Evolutionary conservation across 345 rosid species (phyloP).

Genomic region (Lumnitzera littorea): DNA sequence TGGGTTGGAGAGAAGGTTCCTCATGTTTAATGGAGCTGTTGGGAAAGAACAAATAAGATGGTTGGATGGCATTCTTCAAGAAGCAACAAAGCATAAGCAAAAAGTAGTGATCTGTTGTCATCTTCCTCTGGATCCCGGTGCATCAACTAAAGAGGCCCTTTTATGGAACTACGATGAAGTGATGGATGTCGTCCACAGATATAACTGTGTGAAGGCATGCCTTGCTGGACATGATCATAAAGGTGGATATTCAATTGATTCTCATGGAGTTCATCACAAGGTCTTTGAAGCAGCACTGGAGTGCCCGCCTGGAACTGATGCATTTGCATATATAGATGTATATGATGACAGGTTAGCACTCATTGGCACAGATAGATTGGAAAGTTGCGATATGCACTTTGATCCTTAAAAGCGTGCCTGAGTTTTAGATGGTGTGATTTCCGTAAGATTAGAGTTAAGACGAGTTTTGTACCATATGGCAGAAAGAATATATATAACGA

Average conservation of each 20-base stretch:
- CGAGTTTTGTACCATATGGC: too few species aligned
- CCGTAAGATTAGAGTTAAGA: too few species aligned
- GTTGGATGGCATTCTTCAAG: constrained; percentile 59
- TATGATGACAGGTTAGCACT: constrained; percentile 60
- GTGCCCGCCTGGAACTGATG: constrained; percentile 78
- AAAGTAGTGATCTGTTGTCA: constrained; percentile 77
- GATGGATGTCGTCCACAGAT: constrained; percentile 60
- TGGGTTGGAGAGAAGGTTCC: constrained; percentile 69
- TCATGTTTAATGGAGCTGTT: constrained; percentile 87
- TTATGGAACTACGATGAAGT: constrained; percentile 87
- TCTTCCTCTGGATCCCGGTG: constrained; percentile 68
- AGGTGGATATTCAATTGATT: constrained; percentile 74
- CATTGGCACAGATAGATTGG: constrained; percentile 51
- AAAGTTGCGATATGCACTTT: constrained; percentile 40
- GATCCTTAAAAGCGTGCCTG: constrained; percentile 1
- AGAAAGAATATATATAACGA: too few species aligned
- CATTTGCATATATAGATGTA: constrained; percentile 71
- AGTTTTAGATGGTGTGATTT: too few species aligned
- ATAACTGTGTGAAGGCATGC: constrained; percentile 72
- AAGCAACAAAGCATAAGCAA: constrained; percentile 57
- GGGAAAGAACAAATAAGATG: constrained; percentile 73
- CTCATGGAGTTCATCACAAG: constrained; percentile 76
- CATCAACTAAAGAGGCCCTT: constrained; percentile 44
- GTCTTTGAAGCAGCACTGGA: constrained; percentile 85
- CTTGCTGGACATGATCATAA: constrained; percentile 79